These are phyloP conservation scores for Pulveroboletus sp. DNA, from an alignment of 768 basidiomycete species.

Conservation along the genomic window DNA sequence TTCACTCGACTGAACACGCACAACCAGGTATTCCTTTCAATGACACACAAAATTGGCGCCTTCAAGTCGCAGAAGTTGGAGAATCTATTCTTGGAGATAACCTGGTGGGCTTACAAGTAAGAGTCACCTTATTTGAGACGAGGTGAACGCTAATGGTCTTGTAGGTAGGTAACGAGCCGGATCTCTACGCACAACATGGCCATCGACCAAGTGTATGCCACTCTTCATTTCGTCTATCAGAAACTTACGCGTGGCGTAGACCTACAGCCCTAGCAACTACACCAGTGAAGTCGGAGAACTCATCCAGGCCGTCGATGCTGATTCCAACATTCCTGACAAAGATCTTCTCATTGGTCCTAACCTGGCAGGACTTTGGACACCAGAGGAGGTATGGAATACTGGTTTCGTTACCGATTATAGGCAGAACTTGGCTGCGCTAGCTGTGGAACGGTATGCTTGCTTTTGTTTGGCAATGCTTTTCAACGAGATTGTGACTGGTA, in stretches of 20 bases:
- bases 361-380: constrained; percentile 54
- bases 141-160: background rate
- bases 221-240: too few species aligned
- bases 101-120: constrained; percentile 52
- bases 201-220: constrained; percentile 26
- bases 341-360: constrained; percentile 62
- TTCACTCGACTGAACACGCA: constrained; percentile 9
- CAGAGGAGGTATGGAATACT: constrained; percentile 51
- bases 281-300: constrained; percentile 50
- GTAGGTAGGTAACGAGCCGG: constrained; percentile 77
- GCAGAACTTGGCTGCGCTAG: constrained; percentile 41
- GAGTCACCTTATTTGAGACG: background rate
- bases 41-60: constrained; percentile 53
- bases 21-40: constrained; percentile 61
- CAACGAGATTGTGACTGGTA: constrained; percentile 10
- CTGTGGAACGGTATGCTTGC: constrained; percentile 51
- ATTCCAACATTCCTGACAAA: constrained; percentile 37
- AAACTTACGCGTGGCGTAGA: constrained; percentile 5
- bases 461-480: background rate
- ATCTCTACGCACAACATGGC: constrained; percentile 56
- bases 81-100: constrained; percentile 62
- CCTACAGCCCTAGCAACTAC: constrained; percentile 40
- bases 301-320: constrained; percentile 40
- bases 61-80: constrained; percentile 55
- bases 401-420: constrained; percentile 46